Evolutionary conservation across 768 basidiomycete species (phyloP).

Genomic region (Mycena galericulata): DNA sequence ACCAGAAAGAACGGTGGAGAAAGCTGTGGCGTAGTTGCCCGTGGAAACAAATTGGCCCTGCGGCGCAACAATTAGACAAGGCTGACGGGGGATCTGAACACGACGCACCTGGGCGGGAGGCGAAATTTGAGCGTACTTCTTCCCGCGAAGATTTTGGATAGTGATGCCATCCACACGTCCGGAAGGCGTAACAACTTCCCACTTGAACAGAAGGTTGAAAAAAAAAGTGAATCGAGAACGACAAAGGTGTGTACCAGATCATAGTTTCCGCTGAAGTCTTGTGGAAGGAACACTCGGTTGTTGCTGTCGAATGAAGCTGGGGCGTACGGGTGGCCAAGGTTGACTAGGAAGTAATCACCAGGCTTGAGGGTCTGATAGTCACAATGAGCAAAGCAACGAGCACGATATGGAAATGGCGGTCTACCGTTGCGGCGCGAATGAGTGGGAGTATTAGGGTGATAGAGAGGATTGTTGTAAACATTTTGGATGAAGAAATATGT

Average conservation of each 20-base stretch:
- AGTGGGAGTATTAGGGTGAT: slow-evolving; percentile 10
- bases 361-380: slow-evolving; percentile 18
- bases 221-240: not conserved
- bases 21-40: slow-evolving; percentile 14
- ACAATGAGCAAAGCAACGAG: not conserved
- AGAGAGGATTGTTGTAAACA: slow-evolving; percentile 14
- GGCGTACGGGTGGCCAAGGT: slow-evolving; percentile 27
- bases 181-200: slow-evolving; percentile 20
- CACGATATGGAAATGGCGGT: not conserved
- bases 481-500: slow-evolving; percentile 1
- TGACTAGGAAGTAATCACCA: slow-evolving; percentile 27
- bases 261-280: slow-evolving; percentile 24
- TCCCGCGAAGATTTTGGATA: slow-evolving; percentile 28
- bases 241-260: slow-evolving; percentile 5
- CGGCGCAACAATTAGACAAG: not conserved
- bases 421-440: slow-evolving; percentile 22
- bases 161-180: slow-evolving; percentile 10
- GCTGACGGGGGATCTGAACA: not conserved
- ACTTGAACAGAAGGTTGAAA: slow-evolving; percentile 11
- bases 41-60: slow-evolving; percentile 29
- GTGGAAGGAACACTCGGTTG: slow-evolving; percentile 25
- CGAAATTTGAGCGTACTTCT: slow-evolving; percentile 24
- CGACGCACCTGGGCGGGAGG: slow-evolving; percentile 27
- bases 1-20: slow-evolving; percentile 28
- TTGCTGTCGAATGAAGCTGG: slow-evolving; percentile 24